A percentile compares a stretch with the other conserved stretches of the same genome.
Evolutionary conservation across 768 basidiomycete species (phyloP).

Genomic region (Lactarius sanguifluus): DNA sequence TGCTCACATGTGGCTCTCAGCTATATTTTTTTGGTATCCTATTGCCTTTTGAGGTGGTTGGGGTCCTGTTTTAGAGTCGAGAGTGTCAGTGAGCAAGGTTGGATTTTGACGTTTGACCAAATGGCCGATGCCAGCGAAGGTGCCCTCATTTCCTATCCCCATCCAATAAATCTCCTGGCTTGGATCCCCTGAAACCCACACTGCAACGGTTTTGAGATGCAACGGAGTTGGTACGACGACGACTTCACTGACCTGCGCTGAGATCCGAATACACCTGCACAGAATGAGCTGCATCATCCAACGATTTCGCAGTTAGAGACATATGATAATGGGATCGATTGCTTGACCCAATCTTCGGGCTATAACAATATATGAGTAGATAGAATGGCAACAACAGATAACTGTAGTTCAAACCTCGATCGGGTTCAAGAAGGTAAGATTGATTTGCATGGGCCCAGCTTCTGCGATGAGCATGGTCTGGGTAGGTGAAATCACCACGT

Average conservation of each 20-base stretch:
- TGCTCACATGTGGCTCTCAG: too few relatives aligned
- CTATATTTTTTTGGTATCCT: too few relatives aligned
- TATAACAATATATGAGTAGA: slow-evolving; percentile 18
- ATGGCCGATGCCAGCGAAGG: slow-evolving; percentile 22
- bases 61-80: too few relatives aligned
- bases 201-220: slow-evolving; percentile 9
- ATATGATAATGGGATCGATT: slow-evolving; percentile 44
- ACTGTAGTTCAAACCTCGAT: slow-evolving; percentile 35
- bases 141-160: too few relatives aligned
- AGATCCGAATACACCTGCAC: slow-evolving; percentile 44
- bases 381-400: background rate
- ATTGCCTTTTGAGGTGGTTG: too few relatives aligned
- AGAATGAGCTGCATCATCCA: slow-evolving; percentile 37
- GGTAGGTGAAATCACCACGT: slow-evolving; percentile 39
- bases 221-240: background rate
- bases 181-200: slow-evolving; percentile 32
- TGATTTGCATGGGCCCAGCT: slow-evolving; percentile 40
- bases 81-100: slow-evolving; percentile 12
- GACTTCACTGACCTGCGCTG: slow-evolving; percentile 35
- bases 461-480: slow-evolving; percentile 36
- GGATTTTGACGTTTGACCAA: slow-evolving; percentile 9
- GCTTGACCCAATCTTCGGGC: slow-evolving; percentile 39
- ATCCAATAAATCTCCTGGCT: slow-evolving; percentile 8
- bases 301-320: slow-evolving; percentile 34
- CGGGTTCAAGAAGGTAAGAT: slow-evolving; percentile 41